Evolutionary conservation across 495 filamentous ascomycete species (phyloP), one percentile per base, ranked within the genome.

Genomic region (Xylaria cubensis): DNA sequence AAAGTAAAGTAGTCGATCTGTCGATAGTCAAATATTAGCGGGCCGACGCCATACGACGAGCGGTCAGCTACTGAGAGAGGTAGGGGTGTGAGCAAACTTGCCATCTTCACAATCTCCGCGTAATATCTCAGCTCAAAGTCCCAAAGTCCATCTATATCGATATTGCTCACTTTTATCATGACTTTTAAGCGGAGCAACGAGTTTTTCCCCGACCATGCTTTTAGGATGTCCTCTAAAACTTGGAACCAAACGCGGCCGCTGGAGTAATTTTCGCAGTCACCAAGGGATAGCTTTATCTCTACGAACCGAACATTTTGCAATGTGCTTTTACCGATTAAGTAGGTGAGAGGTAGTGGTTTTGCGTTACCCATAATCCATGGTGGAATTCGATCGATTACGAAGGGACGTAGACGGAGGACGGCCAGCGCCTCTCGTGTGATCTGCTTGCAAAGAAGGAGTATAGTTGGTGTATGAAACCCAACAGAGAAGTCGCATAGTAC

Each of bases 321-420:
- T 19, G 81, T 81, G 1, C 29, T 36, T 32, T 29, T 72, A 65
- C 77, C 59, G 21, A 82, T 76, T 48, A 82, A 79, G 32, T 73
- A 12, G n/a, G 76, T 65, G 41, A 82, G 29, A 21, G 67, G 66
- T 24, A 82, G 72, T 51, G 80, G 81, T 13, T 50, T 41, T 6
- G 65, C 0, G 41, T 74, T 53, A 4, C 74, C 78, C 69, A 79
- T 81, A 9, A 80, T 64, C 79, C 79, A 82, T 0, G 81, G 81
- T 9, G 81, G 81, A 15, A 82, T 77, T n/a, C 79, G 74, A 68
- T 82, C 80, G 46, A 82, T 71, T 53, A 80, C 62, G 56, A 82
- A 76, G 26, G 69, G 63, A 24, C 74, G 73, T 4, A 76, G 55
- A 12, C 71, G 72, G 0, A 81, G 71, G 15, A 79, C 19, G 36